Percentiles rank a stretch among this genome's conserved stretches.
phyloP scores from a whole-genome alignment of 805 yeast genomes.

The Candida ponderosae region DNA sequence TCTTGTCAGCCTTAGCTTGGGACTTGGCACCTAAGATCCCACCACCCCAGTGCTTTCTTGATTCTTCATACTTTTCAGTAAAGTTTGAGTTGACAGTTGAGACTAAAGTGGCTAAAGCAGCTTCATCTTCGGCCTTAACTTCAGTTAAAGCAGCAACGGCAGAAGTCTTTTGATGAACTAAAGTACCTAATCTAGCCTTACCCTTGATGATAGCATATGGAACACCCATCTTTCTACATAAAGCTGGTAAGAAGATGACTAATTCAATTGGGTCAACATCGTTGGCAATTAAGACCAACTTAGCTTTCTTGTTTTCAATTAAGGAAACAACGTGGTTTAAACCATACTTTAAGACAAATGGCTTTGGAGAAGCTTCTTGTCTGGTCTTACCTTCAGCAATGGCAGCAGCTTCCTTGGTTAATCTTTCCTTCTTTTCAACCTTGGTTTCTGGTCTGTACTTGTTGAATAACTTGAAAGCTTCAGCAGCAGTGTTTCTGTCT shows the following conservation, averaged over 20 bases:
- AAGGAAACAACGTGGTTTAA: slow-evolving; percentile 97
- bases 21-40: slow-evolving; percentile 97
- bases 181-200: slow-evolving; percentile 96
- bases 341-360: slow-evolving; percentile 96
- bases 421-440: slow-evolving; percentile 98
- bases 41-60: slow-evolving; percentile 99
- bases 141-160: slow-evolving; percentile 97
- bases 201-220: slow-evolving; percentile 98
- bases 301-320: slow-evolving; percentile 97
- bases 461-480: slow-evolving; percentile 94
- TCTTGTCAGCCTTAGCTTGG: slow-evolving; percentile 75
- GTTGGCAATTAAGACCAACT: slow-evolving; percentile 94
- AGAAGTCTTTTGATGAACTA: slow-evolving; percentile 96
- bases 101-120: slow-evolving; percentile 87
- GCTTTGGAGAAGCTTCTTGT: slow-evolving; percentile 95
- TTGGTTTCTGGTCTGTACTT: slow-evolving; percentile 98
- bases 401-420: slow-evolving; percentile 98
- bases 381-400: slow-evolving; percentile 96
- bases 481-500: slow-evolving; percentile 98
- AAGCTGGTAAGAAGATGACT: slow-evolving; percentile 95
- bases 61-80: slow-evolving; percentile 87
- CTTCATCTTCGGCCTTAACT: slow-evolving; percentile 89
- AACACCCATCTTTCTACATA: slow-evolving; percentile 98
- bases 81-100: slow-evolving; percentile 93
- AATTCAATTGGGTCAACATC: slow-evolving; percentile 99